Evolutionary conservation across 805 yeast species (phyloP).

Genomic region (Candida germanica): DNA sequence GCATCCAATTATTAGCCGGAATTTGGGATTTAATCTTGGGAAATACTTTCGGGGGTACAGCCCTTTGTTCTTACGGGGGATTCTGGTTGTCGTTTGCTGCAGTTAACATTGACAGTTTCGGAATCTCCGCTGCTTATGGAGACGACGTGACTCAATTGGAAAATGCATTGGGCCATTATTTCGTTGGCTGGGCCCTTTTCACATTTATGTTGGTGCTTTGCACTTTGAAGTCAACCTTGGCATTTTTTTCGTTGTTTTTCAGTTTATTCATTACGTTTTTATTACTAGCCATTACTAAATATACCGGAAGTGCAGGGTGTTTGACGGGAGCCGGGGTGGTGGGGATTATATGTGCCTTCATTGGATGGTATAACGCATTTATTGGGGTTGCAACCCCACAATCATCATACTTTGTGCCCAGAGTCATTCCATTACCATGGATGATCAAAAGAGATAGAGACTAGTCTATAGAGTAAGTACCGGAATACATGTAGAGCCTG

Average conservation of each 20-base stretch:
- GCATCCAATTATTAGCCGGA: constrained; percentile 59
- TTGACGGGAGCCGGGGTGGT: constrained; percentile 60
- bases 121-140: constrained; percentile 52
- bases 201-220: constrained; percentile 51
- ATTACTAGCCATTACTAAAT: constrained; percentile 50
- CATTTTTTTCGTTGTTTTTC: constrained; percentile 57
- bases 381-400: constrained; percentile 58
- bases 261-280: constrained; percentile 53
- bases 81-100: constrained; percentile 70
- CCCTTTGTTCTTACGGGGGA: constrained; percentile 61
- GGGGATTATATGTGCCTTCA: constrained; percentile 53
- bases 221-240: constrained; percentile 63
- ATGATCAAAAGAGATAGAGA: no score
- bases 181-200: constrained; percentile 63
- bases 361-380: constrained; percentile 63
- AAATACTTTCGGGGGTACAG: constrained; percentile 67
- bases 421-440: constrained; percentile 47
- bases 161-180: constrained; percentile 56
- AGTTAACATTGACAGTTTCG: constrained; percentile 56
- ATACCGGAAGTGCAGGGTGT: constrained; percentile 39
- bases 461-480: no score
- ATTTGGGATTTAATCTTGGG: constrained; percentile 63
- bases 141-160: constrained; percentile 31
- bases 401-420: constrained; percentile 55
- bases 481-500: no score